Evolutionary conservation across 495 filamentous ascomycete genomes (phyloP).

Genomic region (Penicillium coffeae): DNA sequence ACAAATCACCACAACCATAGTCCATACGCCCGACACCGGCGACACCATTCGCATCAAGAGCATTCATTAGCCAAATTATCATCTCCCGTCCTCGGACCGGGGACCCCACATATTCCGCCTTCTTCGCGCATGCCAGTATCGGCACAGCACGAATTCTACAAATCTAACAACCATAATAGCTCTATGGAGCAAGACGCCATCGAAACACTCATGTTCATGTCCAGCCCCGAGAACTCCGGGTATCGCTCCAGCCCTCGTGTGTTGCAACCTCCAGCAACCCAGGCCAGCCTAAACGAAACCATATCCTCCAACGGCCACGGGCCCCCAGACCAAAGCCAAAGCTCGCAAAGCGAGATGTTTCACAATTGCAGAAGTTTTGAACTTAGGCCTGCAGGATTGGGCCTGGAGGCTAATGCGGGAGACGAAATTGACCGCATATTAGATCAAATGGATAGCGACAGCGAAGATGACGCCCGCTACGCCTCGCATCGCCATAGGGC

Average conservation of each 20-base stretch:
- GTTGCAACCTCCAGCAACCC: slow-evolving; percentile 19
- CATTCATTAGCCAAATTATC: slow-evolving; percentile 16
- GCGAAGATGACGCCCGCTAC: slow-evolving; percentile 32
- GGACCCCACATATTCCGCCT: slow-evolving; percentile 33
- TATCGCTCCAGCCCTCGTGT: slow-evolving; percentile 37
- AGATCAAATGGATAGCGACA: slow-evolving; percentile 50
- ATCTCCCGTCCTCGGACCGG: slow-evolving; percentile 23
- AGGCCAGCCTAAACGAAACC: slow-evolving; percentile 31
- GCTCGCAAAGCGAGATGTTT: slow-evolving; percentile 19
- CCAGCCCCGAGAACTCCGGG: slow-evolving; percentile 72
- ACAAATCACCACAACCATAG: slow-evolving; percentile 16
- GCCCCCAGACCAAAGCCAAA: slow-evolving; percentile 9
- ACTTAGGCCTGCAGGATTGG: slow-evolving; percentile 7
- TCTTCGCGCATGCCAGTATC: slow-evolving; percentile 21
- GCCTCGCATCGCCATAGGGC: slow-evolving; percentile 14
- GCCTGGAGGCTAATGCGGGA: slow-evolving; percentile 35
- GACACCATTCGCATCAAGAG: slow-evolving; percentile 38
- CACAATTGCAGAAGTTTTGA: slow-evolving; percentile 7
- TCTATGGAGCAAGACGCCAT: slow-evolving; percentile 82
- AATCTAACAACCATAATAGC: slow-evolving; percentile 58
- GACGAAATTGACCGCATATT: slow-evolving; percentile 52
- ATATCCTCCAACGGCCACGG: slow-evolving; percentile 18
- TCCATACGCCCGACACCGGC: slow-evolving; percentile 29
- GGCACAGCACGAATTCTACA: slow-evolving; percentile 22
- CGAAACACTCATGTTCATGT: slow-evolving; percentile 83